A percentile compares a stretch with the other conserved stretches of the same genome.
Evolutionary conservation across 768 basidiomycete species (phyloP).

Genomic region (Boletus tomentosulus): DNA sequence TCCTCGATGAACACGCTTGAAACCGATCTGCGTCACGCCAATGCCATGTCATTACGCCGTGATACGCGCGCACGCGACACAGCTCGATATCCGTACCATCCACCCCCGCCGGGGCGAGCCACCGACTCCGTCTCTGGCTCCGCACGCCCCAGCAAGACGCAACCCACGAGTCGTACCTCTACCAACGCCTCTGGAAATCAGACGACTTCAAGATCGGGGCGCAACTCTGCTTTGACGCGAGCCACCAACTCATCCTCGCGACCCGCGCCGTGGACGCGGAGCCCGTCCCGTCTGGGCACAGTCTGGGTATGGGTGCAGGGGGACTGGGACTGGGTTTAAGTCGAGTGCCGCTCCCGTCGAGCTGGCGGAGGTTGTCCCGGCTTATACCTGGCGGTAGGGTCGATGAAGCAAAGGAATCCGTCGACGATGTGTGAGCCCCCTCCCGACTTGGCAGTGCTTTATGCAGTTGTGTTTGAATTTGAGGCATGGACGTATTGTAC

Average conservation of each 20-base stretch:
- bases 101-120: slow-evolving; percentile 51
- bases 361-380: slow-evolving; percentile 7
- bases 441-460: not conserved
- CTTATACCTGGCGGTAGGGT: slow-evolving; percentile 1
- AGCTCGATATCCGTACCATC: slow-evolving; percentile 56
- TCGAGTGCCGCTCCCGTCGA: not conserved
- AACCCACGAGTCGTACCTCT: slow-evolving; percentile 39
- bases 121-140: slow-evolving; percentile 63
- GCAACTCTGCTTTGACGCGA: slow-evolving; percentile 51
- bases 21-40: not conserved
- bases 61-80: not conserved
- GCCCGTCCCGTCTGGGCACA: not conserved
- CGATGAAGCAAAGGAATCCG: slow-evolving; percentile 7
- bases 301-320: not conserved
- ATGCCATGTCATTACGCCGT: too few relatives aligned
- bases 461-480: not conserved
- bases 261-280: slow-evolving; percentile 18
- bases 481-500: too few relatives aligned
- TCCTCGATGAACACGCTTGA: too few relatives aligned
- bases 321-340: not conserved
- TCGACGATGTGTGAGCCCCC: slow-evolving; percentile 8
- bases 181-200: slow-evolving; percentile 63
- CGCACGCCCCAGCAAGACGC: slow-evolving; percentile 34
- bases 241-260: slow-evolving; percentile 49
- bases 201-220: slow-evolving; percentile 61